Evolutionary conservation across 2,329 filamentous ascomycete species (phyloP).

Genomic region (Juglanconis juglandina): DNA sequence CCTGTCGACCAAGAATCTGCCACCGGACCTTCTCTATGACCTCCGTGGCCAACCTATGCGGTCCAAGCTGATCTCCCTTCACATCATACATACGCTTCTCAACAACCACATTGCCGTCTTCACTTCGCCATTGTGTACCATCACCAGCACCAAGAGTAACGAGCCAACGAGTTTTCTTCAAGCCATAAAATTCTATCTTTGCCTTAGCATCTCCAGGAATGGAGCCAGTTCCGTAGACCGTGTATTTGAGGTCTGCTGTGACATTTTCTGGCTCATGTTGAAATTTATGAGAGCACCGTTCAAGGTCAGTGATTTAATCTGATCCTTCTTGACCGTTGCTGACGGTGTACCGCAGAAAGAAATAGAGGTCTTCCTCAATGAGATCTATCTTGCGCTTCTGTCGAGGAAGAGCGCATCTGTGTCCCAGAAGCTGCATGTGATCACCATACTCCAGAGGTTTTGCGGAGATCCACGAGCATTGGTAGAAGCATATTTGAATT

Average conservation of each 20-base stretch:
- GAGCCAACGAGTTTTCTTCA: constrained; percentile 88
- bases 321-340: background rate
- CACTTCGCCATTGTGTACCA: constrained; percentile 85
- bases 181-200: constrained; percentile 94
- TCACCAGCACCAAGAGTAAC: constrained; percentile 84
- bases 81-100: constrained; percentile 90
- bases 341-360: constrained; percentile 66
- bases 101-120: constrained; percentile 93
- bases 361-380: constrained; percentile 95
- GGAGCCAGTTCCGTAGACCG: constrained; percentile 87
- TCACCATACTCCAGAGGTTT: constrained; percentile 79
- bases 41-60: constrained; percentile 93
- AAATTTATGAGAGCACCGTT: constrained; percentile 90
- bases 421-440: constrained; percentile 89
- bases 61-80: constrained; percentile 90
- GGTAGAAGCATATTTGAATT: constrained; percentile 96
- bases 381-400: constrained; percentile 90
- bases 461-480: constrained; percentile 82
- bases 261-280: constrained; percentile 97
- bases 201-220: constrained; percentile 89
- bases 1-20: constrained; percentile 85
- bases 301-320: constrained; percentile 60
- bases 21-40: constrained; percentile 88
- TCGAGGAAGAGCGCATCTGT: constrained; percentile 82
- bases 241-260: constrained; percentile 92